A percentile compares a stretch with the other conserved stretches of the same genome.
Conservation (phyloP, 2,329 filamentous ascomycete species). For the Fusarium subtropicale region DNA sequence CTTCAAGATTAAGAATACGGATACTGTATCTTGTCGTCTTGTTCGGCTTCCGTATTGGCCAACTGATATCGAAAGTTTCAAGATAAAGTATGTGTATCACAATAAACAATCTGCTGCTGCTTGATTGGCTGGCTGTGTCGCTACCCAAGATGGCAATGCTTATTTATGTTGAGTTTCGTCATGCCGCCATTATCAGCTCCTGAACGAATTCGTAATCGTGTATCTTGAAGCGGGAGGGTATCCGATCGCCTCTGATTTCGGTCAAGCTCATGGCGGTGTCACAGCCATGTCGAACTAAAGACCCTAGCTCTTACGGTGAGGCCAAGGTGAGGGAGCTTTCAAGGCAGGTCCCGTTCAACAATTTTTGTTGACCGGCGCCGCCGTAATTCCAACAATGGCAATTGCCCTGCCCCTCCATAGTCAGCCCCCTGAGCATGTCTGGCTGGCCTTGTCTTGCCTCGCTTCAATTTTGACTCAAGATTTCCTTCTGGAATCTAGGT, state of each 20-base stretch:
- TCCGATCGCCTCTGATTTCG: conserved; percentile 23
- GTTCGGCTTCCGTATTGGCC: conserved; percentile 2
- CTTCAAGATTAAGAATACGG: background rate
- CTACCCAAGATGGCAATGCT: conserved; percentile 1
- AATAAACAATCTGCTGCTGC: background rate
- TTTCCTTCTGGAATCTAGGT: conserved; percentile 17
- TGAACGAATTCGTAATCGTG: conserved; percentile 26
- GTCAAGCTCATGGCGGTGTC: conserved; percentile 28
- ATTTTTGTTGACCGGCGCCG: conserved; percentile 20
- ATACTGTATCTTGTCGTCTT: conserved; percentile 7
- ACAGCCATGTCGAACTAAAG: conserved; percentile 14
- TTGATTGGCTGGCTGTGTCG: conserved; percentile 21
- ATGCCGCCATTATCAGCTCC: conserved; percentile 13
- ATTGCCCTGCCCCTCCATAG: background rate
- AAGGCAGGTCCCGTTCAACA: conserved; percentile 39
- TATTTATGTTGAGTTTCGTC: conserved; percentile 39
- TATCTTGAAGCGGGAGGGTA: conserved; percentile 6
- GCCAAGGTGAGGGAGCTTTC: conserved; percentile 36
- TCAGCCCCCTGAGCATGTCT: background rate
- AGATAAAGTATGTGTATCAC: conserved; percentile 21
- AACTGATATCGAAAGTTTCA: conserved; percentile 10
- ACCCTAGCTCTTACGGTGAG: conserved; percentile 33
- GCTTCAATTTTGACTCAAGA: conserved; percentile 15
- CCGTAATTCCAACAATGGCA: conserved; percentile 43
- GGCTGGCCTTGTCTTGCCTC: conserved; percentile 7